Evolutionary conservation across 139 green algal species (phyloP), one percentile per base, ranked within the genome.

Genomic region (Yamagishiella unicocca): DNA sequence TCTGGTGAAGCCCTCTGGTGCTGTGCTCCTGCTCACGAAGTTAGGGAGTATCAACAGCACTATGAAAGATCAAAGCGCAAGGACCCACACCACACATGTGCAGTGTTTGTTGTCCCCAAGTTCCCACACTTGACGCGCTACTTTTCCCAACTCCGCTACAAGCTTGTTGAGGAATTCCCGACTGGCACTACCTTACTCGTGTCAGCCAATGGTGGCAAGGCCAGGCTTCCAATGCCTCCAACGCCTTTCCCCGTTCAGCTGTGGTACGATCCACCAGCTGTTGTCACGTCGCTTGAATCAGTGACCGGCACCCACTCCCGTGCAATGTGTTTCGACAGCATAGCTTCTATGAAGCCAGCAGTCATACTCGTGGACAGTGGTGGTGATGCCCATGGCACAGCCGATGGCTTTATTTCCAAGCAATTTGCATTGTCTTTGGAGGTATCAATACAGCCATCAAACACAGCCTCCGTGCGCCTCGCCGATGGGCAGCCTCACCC

Each of bases 1-100:
- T 12, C 70, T 3, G 70, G 70, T 19, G 33, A 77, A 55, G 70
- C 70, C 21, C 70, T 77, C 24, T 77, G 70, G 70, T 77, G 70
- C 24, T 77, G 70, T 17, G 38, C 40, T 4, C 40, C 70, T 21
- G 24, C 38, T 6, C 38, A 77, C 2, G 19, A 77, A 2, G 38
- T 77, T 19, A 21, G 38, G 2, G 21, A 38, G 27, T 55, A 27
- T 35, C 70, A 77, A 17, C 38, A 77, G 40, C 70, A 77, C 70
- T 77, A 77, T 22, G 2, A 54, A 7, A 19, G 38, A 14, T 77
- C 31, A 35, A 77, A 77, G 24, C 7, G 70, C 24, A 37, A 35
- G 38, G 24, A 55, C 14, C 70, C 70, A 21, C 40, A 58, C 14
- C 38, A 77, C 21, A 77, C 70, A 1, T 22, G 38, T 58, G 70